Evolutionary conservation across 495 filamentous ascomycete species (phyloP), one percentile per base, ranked within the genome.

Genomic region (Xylaria bambusicola): DNA sequence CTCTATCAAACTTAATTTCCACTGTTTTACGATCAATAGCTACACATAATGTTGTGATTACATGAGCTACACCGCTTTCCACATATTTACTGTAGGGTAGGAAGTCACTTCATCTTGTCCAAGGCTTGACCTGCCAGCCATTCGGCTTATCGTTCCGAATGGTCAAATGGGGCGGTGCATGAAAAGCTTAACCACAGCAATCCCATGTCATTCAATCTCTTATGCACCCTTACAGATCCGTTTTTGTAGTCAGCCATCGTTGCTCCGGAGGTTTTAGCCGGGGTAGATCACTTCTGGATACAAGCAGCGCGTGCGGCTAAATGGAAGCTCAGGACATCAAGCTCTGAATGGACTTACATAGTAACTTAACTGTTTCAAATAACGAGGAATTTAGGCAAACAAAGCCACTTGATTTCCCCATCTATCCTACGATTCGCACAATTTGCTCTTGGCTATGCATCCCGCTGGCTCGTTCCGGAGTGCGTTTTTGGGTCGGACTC

Each of bases 111-210:
- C 17, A 4, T 31, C 0, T 10, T 42, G 21, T 23, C 18, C 6
- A 3, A 35, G 17, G 13, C 49, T 52, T 35, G 20, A 17, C 8
- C 13, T 20, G 24, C 12, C 52, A 54, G 26, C n/a, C 3, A 24
- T 60, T 60, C 57, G 57, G 57, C 57, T 51, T 49, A 41, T 31
- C 40, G 49, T 60, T 46, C 57, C 57, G 38, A 44, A 60, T 47
- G 15, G 51, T 29, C 40, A 38, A 15, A 46, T 27, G 45, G 17
- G 47, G 35, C 53, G 18, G 53, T 35, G 29, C 42, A 26, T 26
- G 21, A 15, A 17, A 33, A 47, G 53, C 41, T 56, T 23, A 47
- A 47, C 29, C 20, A 48, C 27, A 56, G 29, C 21, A 26, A 56
- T 15, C 18, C 13, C 27, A 20, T 56, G 29, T 38, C 53, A 29